Conservation (phyloP, 2,329 filamentous ascomycete genomes). For the Stagonosporopsis cucurbitacearum region DNA sequence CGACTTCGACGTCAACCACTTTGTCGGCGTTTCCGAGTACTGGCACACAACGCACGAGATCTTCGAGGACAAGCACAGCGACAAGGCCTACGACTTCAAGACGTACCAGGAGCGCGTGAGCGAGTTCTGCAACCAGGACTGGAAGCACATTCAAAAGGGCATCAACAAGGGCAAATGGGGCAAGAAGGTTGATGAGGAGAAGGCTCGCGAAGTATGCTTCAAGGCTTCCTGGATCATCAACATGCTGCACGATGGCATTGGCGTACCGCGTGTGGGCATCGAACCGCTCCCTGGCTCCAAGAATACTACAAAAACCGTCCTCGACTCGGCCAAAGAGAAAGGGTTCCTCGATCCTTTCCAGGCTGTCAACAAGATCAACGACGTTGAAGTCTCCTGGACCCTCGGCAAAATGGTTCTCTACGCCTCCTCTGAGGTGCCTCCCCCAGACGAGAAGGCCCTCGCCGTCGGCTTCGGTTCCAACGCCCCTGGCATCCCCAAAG, state of each 20-base stretch:
- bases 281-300: constrained; percentile 65
- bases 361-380: constrained; percentile 89
- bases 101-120: constrained; percentile 86
- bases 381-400: constrained; percentile 95
- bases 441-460: constrained; percentile 63
- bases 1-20: constrained; percentile 96
- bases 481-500: constrained; percentile 66
- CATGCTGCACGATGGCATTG: constrained; percentile 93
- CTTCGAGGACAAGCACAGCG: constrained; percentile 77
- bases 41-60: constrained; percentile 98
- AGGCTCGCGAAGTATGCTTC: constrained; percentile 89
- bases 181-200: constrained; percentile 74
- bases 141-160: constrained; percentile 74
- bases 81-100: constrained; percentile 84
- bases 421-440: constrained; percentile 84
- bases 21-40: constrained; percentile 96
- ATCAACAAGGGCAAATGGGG: constrained; percentile 73
- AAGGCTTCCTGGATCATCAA: constrained; percentile 99
- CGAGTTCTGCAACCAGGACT: constrained; percentile 84
- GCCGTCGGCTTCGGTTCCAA: constrained; percentile 96
- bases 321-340: constrained; percentile 72
- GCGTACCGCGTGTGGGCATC: constrained; percentile 82
- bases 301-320: constrained; percentile 75
- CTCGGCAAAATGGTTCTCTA: constrained; percentile 96
- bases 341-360: constrained; percentile 87